Evolutionary conservation across 257 asterid species (phyloP), one percentile per base, ranked within the genome.

Genomic region (Capsicum chinense): DNA sequence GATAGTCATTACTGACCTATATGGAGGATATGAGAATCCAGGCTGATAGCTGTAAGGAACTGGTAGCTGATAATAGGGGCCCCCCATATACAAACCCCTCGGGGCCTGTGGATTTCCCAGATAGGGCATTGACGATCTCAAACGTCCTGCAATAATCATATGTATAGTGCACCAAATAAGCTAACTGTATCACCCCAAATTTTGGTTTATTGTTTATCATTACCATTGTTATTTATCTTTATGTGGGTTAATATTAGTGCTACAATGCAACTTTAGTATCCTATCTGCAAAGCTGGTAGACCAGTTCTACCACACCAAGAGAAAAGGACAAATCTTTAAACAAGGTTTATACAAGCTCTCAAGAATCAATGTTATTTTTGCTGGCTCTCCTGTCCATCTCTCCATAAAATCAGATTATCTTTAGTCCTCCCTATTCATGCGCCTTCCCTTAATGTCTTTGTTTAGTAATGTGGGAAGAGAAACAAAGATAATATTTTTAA

Each of bases 11-110:
- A 82, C 85, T 66, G 52, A 82, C 85, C 85, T 82, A 52, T 67
- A 82, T 64, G 66, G 79, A 26, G 85, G 85, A 82, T 66, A 82
- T 13, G 85, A 73, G 67, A 50, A 35, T 82, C 85, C 85, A 82
- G 85, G 67, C 56, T 82, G 85, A 82, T 64, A 82, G 56, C 68
- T 73, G 63, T 82, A 82, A 39, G 85, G 79, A 52, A 67, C 85
- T 54, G 80, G 80, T 26, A 82, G 42, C 80, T 82, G 85, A 68
- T 82, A 82, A 67, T 16, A 12, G n/a, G 85, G 85, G 85, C 47
- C 67, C 12, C 85, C 85, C 85, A 67, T 67, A 64, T 82, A 67
- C 85, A 82, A 5, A 35, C 85, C 67, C 63, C 80, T 67, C 2
- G 42, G 33, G 78, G 57, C 80, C 35, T 67, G 85, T 44, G 80